These are phyloP conservation scores for Pseudotsuga menziesii DNA, from an alignment of 75 land plant genomes.

Conservation along the genomic window DNA sequence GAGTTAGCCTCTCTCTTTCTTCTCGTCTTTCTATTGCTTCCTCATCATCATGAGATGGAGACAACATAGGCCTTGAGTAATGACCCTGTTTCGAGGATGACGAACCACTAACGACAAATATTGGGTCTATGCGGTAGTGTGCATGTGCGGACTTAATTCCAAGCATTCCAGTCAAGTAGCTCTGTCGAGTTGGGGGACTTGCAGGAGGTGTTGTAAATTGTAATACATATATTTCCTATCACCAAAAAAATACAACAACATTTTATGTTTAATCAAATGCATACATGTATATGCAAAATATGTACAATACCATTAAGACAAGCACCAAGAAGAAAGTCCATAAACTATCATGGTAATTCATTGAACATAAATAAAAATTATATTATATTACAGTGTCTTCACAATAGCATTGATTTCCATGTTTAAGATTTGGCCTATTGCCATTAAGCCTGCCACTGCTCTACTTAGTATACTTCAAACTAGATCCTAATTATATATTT, in stretches of 20 bases:
- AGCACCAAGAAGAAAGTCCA: background rate
- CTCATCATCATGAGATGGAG: too few species aligned
- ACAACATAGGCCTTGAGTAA: too few species aligned
- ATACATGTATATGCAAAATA: conserved; percentile 2
- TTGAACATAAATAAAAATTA: too few species aligned
- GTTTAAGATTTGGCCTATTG: background rate
- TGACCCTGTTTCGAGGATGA: too few species aligned
- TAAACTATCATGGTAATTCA: too few species aligned
- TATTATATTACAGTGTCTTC: too few species aligned
- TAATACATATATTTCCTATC: conserved; percentile 44
- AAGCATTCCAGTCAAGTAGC: conserved; percentile 63
- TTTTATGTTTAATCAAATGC: background rate
- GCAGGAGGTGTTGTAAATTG: conserved; percentile 89
- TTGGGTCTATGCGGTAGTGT: too few species aligned
- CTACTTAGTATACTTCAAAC: background rate
- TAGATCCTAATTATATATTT: background rate
- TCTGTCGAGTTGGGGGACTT: conserved; percentile 76
- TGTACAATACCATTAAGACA: background rate
- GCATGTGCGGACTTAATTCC: conserved; percentile 69
- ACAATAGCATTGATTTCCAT: background rate
- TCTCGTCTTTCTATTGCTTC: too few species aligned
- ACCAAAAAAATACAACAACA: background rate
- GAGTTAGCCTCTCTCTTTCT: too few species aligned
- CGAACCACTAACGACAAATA: too few species aligned
- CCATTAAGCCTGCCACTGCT: background rate